phyloP scores from a whole-genome alignment of 75 land plant genomes.

The Pinus taeda region DNA sequence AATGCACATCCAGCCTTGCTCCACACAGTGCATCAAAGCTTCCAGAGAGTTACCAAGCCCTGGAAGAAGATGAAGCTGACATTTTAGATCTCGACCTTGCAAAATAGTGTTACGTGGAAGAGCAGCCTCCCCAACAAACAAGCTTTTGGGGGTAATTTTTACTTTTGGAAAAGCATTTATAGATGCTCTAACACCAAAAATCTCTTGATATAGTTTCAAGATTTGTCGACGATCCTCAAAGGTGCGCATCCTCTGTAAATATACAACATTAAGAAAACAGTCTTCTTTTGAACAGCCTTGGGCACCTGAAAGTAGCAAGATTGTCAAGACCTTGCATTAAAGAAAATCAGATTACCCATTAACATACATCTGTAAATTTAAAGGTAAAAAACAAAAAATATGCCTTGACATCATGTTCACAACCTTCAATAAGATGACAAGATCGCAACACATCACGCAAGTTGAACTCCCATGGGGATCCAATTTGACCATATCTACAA shows the following conservation, averaged over 20 bases:
- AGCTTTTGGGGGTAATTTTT: slow-evolving; percentile 29
- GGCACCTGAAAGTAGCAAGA: slow-evolving; percentile 30
- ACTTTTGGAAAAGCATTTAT: slow-evolving; percentile 60
- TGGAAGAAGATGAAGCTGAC: slow-evolving; percentile 63
- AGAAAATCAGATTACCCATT: not conserved
- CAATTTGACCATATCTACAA: slow-evolving; percentile 80
- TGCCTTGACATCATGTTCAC: not conserved
- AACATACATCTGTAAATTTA: not conserved
- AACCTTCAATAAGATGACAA: slow-evolving; percentile 79
- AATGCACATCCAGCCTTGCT: slow-evolving; percentile 85
- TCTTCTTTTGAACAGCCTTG: slow-evolving; percentile 17
- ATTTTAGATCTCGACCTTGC: slow-evolving; percentile 21
- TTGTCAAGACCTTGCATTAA: not conserved
- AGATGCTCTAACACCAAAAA: slow-evolving; percentile 52
- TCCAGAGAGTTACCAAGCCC: slow-evolving; percentile 55
- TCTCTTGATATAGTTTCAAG: slow-evolving; percentile 61
- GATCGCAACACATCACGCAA: slow-evolving; percentile 93
- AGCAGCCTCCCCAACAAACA: slow-evolving; percentile 53
- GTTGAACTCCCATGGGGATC: slow-evolving; percentile 99
- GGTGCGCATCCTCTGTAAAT: slow-evolving; percentile 93
- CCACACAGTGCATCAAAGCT: slow-evolving; percentile 72
- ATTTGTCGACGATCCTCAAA: slow-evolving; percentile 64
- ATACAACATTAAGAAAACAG: slow-evolving; percentile 60
- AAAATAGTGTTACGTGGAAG: slow-evolving; percentile 41
- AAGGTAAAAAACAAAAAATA: slow-evolving; percentile 3